Percentiles rank a stretch among this genome's conserved stretches.
These are phyloP conservation scores for Cladosporium oxysporum DNA, from an alignment of 2,329 filamentous ascomycete species.

Conservation along the genomic window DNA sequence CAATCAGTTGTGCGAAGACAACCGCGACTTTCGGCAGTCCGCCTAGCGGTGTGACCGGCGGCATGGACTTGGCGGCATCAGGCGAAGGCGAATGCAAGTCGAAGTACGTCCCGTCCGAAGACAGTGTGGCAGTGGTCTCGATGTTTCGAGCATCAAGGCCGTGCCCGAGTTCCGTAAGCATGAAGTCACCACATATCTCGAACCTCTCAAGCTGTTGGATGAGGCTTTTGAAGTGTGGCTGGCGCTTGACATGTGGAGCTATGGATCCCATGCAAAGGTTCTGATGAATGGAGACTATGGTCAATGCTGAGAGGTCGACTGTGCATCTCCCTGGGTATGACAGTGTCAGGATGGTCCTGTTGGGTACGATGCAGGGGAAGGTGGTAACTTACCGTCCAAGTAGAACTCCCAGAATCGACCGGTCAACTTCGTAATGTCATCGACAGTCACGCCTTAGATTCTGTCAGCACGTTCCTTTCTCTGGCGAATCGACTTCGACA, in stretches of 20 bases:
- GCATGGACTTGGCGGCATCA: not conserved
- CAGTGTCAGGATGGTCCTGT: not conserved
- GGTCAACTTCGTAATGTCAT: not conserved
- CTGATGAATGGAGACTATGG: not conserved
- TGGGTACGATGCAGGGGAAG: not conserved
- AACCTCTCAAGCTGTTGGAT: constrained; percentile 1
- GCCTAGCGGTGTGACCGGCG: not conserved
- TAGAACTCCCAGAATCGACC: not conserved
- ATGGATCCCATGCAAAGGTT: constrained; percentile 10
- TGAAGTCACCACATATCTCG: constrained; percentile 16
- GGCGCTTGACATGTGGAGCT: not conserved
- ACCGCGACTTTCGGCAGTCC: not conserved
- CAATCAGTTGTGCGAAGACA: constrained; percentile 1
- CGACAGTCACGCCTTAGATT: not conserved
- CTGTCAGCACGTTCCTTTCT: not conserved
- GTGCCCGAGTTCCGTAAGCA: constrained; percentile 21
- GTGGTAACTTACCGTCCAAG: not conserved
- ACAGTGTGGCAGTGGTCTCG: constrained; percentile 11
- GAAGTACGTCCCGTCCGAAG: not conserved
- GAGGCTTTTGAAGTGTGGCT: not conserved
- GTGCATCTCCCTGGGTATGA: not conserved
- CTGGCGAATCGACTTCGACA: not conserved
- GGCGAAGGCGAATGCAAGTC: not conserved
- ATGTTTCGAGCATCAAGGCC: constrained; percentile 19
- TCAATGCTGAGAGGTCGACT: not conserved